These are phyloP conservation scores for Roridomyces roridus DNA, from an alignment of 768 basidiomycete genomes.

Conservation along the genomic window DNA sequence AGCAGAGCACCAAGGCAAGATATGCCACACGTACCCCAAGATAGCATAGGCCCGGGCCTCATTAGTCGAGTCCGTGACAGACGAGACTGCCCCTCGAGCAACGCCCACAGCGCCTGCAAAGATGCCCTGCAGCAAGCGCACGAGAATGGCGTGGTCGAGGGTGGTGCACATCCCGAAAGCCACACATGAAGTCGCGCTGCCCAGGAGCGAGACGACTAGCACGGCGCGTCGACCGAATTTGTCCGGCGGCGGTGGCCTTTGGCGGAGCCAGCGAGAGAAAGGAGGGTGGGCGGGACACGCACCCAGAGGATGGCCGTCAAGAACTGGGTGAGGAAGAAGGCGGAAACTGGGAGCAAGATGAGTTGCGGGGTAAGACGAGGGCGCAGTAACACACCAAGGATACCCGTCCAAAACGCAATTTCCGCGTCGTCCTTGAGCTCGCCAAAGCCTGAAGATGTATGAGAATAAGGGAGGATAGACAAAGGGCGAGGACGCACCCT, in stretches of 20 bases:
- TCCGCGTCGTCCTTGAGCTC: constrained; percentile 80
- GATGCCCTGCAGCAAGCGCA: constrained; percentile 89
- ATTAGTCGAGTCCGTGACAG: constrained; percentile 90
- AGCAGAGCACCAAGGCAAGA: constrained; percentile 8
- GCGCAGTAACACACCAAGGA: constrained; percentile 65
- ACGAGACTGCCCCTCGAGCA: constrained; percentile 85
- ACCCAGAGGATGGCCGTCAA: constrained; percentile 95
- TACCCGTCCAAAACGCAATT: constrained; percentile 89
- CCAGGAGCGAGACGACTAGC: constrained; percentile 82
- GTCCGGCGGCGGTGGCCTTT: constrained; percentile 91
- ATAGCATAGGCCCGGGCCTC: constrained; percentile 96
- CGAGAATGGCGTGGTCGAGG: constrained; percentile 79
- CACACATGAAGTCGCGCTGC: constrained; percentile 80
- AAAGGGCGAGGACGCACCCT: constrained; percentile 53
- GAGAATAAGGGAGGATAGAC: constrained; percentile 1
- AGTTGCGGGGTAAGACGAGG: constrained; percentile 13
- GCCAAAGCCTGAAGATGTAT: constrained; percentile 62
- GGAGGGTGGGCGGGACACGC: constrained; percentile 30
- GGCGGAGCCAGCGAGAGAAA: constrained; percentile 20
- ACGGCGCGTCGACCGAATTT: constrained; percentile 89
- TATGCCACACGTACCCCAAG: constrained; percentile 75
- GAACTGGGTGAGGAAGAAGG: constrained; percentile 95
- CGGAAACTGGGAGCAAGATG: constrained; percentile 57
- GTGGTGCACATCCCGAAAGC: constrained; percentile 80
- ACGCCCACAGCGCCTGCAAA: constrained; percentile 96